Percentiles rank a stretch among this genome's conserved stretches.
phyloP scores from a whole-genome alignment of 1,139 yeast genomes.

The Hemisphaericaspora xylanilytica region DNA sequence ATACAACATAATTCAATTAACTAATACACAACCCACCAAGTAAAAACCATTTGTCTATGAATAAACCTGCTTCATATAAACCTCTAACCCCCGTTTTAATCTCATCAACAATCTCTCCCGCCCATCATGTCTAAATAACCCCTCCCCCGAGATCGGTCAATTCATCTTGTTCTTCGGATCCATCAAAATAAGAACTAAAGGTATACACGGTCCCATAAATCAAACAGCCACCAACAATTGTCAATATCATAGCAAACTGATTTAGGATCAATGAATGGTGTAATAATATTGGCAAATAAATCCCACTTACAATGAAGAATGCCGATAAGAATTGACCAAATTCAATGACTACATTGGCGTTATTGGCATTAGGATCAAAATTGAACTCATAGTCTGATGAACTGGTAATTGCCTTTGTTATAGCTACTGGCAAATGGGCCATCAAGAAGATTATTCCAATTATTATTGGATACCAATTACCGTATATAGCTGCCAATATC shows the following conservation, averaged over 20 bases:
- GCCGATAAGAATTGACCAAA: constrained; percentile 70
- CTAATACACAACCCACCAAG: too few relatives aligned
- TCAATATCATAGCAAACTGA: constrained; percentile 56
- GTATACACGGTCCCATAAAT: constrained; percentile 73
- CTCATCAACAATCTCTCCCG: too few relatives aligned
- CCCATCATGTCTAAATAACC: constrained; percentile 22
- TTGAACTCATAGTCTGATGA: constrained; percentile 45
- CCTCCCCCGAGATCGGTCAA: constrained; percentile 30
- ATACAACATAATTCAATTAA: too few relatives aligned
- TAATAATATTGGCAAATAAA: constrained; percentile 64
- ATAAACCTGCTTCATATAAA: too few relatives aligned
- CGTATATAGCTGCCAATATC: constrained; percentile 72
- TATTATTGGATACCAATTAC: constrained; percentile 75
- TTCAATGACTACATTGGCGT: constrained; percentile 43
- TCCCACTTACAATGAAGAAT: constrained; percentile 61
- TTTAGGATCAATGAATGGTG: constrained; percentile 64
- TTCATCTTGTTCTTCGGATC: constrained; percentile 46
- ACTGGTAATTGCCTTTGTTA: constrained; percentile 32
- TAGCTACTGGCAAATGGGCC: constrained; percentile 68
- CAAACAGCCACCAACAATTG: constrained; percentile 66
- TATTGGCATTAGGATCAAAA: constrained; percentile 38
- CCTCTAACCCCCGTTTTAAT: too few relatives aligned
- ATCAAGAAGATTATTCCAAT: constrained; percentile 52
- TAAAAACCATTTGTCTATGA: too few relatives aligned
- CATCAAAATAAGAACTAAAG: constrained; percentile 70